Percentiles rank a stretch among this genome's conserved stretches.
Evolutionary conservation across 1,284 basidiomycete genomes (phyloP).

Genomic region (Marasmius sp.): DNA sequence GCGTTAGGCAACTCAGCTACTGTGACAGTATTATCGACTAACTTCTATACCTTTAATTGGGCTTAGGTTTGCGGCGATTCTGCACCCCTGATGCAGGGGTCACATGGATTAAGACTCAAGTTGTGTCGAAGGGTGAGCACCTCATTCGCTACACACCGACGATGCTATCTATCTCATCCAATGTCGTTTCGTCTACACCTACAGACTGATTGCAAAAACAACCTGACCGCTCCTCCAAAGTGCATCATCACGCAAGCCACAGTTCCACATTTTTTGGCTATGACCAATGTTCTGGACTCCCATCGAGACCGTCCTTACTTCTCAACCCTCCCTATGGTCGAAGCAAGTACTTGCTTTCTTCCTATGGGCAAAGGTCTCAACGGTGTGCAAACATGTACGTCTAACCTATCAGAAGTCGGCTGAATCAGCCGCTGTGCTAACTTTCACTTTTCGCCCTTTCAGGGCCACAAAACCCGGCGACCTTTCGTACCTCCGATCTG

Average conservation of each 20-base stretch:
- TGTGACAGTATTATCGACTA: neutral
- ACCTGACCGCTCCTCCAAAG: neutral
- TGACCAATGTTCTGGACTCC: neutral
- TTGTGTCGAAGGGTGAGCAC: neutral
- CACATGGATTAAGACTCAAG: constrained; percentile 44
- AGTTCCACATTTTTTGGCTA: neutral
- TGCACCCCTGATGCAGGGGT: constrained; percentile 35
- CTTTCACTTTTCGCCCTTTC: neutral
- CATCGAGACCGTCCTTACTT: neutral
- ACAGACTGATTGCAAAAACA: neutral
- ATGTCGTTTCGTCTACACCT: neutral
- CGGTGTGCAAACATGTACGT: neutral
- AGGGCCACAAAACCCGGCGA: constrained; percentile 6
- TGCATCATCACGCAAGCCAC: neutral
- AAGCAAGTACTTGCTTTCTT: neutral
- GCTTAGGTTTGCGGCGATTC: constrained; percentile 36
- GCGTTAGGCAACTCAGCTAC: constrained; percentile 10
- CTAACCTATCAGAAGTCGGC: neutral
- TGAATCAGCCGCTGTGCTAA: no score
- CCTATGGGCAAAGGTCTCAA: neutral
- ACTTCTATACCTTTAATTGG: constrained; percentile 1
- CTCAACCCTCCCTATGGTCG: neutral
- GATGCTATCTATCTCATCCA: no score
- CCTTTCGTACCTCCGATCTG: constrained; percentile 9
- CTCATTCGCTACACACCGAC: no score